A percentile compares a stretch with the other conserved stretches of the same genome.
phyloP scores from a whole-genome alignment of 1,284 basidiomycete species.

The Rhizoctonia solani region DNA sequence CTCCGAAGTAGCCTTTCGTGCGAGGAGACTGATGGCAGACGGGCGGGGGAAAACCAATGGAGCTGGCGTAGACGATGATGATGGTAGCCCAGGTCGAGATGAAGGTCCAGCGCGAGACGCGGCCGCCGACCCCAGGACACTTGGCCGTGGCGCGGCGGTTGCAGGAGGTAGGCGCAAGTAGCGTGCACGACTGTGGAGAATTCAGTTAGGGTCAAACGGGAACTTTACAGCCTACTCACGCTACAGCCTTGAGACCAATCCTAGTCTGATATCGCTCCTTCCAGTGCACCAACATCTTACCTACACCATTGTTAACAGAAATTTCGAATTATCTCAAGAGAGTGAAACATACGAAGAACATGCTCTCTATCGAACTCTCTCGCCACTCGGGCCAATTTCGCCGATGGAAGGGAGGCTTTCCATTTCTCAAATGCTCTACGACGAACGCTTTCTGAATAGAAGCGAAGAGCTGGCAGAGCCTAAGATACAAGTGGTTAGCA shows the following conservation, averaged over 20 bases:
- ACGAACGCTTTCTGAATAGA: constrained; percentile 65
- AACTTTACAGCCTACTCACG: constrained; percentile 56
- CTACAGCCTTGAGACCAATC: constrained; percentile 74
- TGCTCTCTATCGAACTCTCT: constrained; percentile 60
- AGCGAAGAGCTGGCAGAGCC: constrained; percentile 75
- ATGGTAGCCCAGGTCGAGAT: constrained; percentile 1
- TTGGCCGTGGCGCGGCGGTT: constrained; percentile 2
- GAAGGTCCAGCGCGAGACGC: constrained; percentile 7
- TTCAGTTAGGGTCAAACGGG: constrained; percentile 37
- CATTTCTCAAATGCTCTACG: constrained; percentile 64
- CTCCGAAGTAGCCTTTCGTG: constrained; percentile 13
- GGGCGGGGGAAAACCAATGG: constrained; percentile 1
- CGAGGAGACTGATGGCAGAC: constrained; percentile 20
- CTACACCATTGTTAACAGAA: constrained; percentile 47
- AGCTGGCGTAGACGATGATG: not conserved
- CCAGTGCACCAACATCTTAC: constrained; percentile 65
- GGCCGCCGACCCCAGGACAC: constrained; percentile 22
- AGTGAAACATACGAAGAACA: constrained; percentile 59
- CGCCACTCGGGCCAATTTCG: constrained; percentile 64
- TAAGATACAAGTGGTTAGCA: constrained; percentile 44
- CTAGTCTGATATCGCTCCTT: constrained; percentile 65
- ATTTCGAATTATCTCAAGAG: constrained; percentile 38
- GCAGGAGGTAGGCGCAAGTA: constrained; percentile 66
- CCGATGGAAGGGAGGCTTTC: constrained; percentile 69
- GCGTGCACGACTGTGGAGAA: constrained; percentile 56